Percentiles rank a stretch among this genome's conserved stretches.
Conservation (phyloP, 2,329 filamentous ascomycete genomes). For the Passalora sequoiae region DNA sequence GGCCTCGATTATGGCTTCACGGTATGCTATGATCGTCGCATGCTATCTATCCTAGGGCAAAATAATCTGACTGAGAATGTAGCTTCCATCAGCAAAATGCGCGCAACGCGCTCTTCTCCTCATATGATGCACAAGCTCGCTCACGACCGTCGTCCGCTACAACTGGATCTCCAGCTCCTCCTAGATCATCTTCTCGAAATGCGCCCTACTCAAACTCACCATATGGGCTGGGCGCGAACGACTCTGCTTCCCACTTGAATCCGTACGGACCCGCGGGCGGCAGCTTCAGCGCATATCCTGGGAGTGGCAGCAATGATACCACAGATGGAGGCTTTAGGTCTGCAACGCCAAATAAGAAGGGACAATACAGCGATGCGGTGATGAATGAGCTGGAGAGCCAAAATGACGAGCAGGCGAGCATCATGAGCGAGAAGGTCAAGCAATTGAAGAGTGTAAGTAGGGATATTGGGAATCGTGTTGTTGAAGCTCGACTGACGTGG, state of each 20-base stretch:
- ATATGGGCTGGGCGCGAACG: constrained; percentile 20
- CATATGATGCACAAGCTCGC: constrained; percentile 32
- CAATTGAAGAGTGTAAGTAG: constrained; percentile 75
- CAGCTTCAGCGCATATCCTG: constrained; percentile 31
- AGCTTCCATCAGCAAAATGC: constrained; percentile 35
- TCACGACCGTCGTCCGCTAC: constrained; percentile 32
- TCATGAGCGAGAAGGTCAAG: constrained; percentile 85
- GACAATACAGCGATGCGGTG: constrained; percentile 88
- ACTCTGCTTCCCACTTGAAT: constrained; percentile 12
- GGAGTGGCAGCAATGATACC: constrained; percentile 15
- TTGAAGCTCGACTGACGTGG: constrained; percentile 1
- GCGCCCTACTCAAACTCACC: constrained; percentile 21
- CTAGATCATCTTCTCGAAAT: constrained; percentile 20
- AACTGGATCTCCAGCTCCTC: constrained; percentile 24
- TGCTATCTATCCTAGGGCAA: background rate
- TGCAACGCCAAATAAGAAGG: constrained; percentile 54
- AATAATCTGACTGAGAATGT: background rate
- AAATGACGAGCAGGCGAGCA: constrained; percentile 83
- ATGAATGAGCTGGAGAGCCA: constrained; percentile 92
- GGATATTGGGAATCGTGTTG: background rate
- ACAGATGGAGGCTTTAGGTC: constrained; percentile 32
- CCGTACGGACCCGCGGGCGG: constrained; percentile 15
- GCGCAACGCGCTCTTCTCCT: constrained; percentile 39
- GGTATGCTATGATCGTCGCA: constrained; percentile 6
- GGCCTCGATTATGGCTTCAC: constrained; percentile 9